phyloP scores from a whole-genome alignment of 257 asterid species.

The Solanum peruvianum region DNA sequence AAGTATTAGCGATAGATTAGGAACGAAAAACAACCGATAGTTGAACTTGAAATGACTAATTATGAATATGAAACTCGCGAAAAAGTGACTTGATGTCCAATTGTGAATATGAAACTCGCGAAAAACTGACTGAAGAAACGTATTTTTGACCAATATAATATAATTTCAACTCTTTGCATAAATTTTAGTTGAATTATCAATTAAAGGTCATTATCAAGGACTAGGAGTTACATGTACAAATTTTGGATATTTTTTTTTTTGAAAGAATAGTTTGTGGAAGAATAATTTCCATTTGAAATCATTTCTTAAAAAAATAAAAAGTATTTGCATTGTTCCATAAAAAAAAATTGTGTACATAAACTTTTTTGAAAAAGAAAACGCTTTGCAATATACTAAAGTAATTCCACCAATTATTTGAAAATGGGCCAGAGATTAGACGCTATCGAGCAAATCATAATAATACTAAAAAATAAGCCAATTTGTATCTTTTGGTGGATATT shows the following conservation, averaged over 20 bases:
- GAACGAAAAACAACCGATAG: background rate
- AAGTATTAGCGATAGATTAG: background rate
- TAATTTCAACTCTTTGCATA: no score
- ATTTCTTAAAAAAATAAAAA: background rate
- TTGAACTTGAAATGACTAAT: background rate
- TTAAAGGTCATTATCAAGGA: background rate
- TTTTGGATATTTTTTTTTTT: background rate
- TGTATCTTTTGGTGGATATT: background rate
- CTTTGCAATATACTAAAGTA: background rate
- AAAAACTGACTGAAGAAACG: background rate
- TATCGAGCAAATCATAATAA: background rate
- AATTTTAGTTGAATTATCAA: background rate
- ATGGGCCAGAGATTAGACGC: background rate
- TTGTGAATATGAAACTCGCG: background rate
- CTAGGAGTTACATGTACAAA: background rate
- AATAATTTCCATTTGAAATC: background rate
- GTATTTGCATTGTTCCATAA: no score
- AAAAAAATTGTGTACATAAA: background rate
- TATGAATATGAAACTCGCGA: background rate
- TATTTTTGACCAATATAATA: background rate
- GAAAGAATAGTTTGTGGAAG: background rate
- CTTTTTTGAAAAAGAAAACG: background rate
- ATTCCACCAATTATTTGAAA: background rate
- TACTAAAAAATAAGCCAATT: background rate
- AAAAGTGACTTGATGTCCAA: no score